These are phyloP conservation scores for Ganoderma lucidum DNA, from an alignment of 1,284 basidiomycete species.

Conservation along the genomic window DNA sequence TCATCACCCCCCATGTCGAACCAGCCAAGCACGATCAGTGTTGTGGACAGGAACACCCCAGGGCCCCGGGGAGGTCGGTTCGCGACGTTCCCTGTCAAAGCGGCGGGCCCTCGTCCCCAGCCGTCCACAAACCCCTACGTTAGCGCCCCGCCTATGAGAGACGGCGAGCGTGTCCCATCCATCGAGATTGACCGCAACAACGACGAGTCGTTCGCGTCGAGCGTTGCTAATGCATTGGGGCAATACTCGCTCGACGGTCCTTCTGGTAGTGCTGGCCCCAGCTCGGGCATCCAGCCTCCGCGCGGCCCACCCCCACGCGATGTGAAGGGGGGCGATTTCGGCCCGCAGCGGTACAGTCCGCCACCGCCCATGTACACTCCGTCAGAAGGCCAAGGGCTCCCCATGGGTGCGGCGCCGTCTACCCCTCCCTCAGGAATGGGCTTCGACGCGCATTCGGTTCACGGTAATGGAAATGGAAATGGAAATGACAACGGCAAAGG, in stretches of 20 bases:
- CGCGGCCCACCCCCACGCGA: slow-evolving; percentile 31
- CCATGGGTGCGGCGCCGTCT: slow-evolving; percentile 46
- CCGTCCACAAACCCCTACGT: slow-evolving; percentile 27
- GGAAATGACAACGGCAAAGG: slow-evolving; percentile 5
- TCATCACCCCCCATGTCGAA: slow-evolving; percentile 23
- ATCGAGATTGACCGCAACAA: slow-evolving; percentile 37
- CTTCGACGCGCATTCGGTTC: neutral
- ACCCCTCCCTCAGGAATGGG: slow-evolving; percentile 22
- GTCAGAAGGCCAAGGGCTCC: slow-evolving; percentile 26
- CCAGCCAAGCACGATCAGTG: slow-evolving; percentile 35
- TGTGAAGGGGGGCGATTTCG: slow-evolving; percentile 24
- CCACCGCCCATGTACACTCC: slow-evolving; percentile 39
- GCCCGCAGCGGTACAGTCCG: slow-evolving; percentile 30
- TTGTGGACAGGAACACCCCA: slow-evolving; percentile 20
- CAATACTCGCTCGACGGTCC: slow-evolving; percentile 25
- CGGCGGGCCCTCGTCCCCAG: slow-evolving; percentile 33
- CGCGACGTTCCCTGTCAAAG: slow-evolving; percentile 63
- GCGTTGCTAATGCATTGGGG: slow-evolving; percentile 57
- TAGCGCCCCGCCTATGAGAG: slow-evolving; percentile 32
- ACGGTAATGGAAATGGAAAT: neutral
- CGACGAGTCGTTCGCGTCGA: slow-evolving; percentile 57
- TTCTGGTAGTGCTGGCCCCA: slow-evolving; percentile 15
- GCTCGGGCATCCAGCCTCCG: slow-evolving; percentile 21
- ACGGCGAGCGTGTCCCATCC: slow-evolving; percentile 44
- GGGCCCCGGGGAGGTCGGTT: slow-evolving; percentile 51